Base-by-base conservation (phyloP, 2,329 filamentous ascomycete genomes). In the Fonsecaea monophora region DNA sequence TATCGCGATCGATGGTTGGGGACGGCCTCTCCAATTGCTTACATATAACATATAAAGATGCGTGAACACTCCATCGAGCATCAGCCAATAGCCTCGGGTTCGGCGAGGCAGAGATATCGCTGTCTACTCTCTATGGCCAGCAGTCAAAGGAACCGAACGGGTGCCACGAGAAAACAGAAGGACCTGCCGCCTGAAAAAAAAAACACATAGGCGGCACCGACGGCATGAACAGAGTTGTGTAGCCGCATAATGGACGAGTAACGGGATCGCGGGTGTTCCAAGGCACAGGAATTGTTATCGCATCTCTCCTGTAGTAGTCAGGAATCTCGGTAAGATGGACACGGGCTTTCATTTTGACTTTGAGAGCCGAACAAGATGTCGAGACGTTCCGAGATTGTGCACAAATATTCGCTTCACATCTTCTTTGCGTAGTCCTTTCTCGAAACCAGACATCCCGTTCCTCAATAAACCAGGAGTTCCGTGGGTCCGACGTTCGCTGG, bases 11-110 rank as follows among this genome's bases (percentile, higher is more conserved):
- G 13, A 42, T 60, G 57, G 57, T 60, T 60, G 57, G 57, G 15
- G 42, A 25, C 21, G 35, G n/a, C 3, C n/a, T 53, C 59, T 61
- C 59, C 59, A 61, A 61, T 50, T 61, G 59, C 59, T 61, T 38
- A 61, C 59, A 61, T 61, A 61, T 42, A n/a, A 12, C 30, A 53
- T 53, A 53, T 30, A 21, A 32, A 42, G 4, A 21, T 30, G 9
- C 10, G 5, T 18, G 18, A 50, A 21, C 21, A 12, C 8, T 6
- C 12, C 45, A 12, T 50, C 18, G 2, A 50, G 18, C 9, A 25
- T 12, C 9, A 25, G 45, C 45, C 21, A 50, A 50, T 50, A 50
- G 45, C 45, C 45, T 50, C 45, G 45, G 45, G 18, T 4, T 18
- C 15, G 3, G 40, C 2, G 40, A 42, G 12, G 15, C 9, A 40